A percentile compares a stretch with the other conserved stretches of the same genome.
These are phyloP conservation scores for Sugiyamaella mastotermitis DNA, from an alignment of 805 yeast genomes.

Conservation along the genomic window DNA sequence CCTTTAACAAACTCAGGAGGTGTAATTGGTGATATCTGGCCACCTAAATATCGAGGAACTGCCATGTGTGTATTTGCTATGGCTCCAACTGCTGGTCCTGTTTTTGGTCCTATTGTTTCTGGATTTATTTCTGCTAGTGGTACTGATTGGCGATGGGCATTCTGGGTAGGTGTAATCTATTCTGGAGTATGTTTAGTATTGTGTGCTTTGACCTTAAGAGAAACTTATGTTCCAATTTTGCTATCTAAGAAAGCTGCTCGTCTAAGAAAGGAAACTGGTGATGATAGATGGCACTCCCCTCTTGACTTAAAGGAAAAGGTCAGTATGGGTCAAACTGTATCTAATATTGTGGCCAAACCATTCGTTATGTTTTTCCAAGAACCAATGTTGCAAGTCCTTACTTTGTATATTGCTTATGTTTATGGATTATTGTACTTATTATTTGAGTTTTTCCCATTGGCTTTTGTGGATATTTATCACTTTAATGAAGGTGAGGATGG, in stretches of 20 bases:
- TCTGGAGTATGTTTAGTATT: slow-evolving; percentile 37
- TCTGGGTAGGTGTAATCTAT: slow-evolving; percentile 59
- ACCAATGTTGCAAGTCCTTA: slow-evolving; percentile 49
- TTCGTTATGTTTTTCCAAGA: slow-evolving; percentile 42
- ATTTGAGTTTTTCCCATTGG: slow-evolving; percentile 59
- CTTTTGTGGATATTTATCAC: slow-evolving; percentile 38
- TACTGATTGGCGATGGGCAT: slow-evolving; percentile 50
- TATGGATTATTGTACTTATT: slow-evolving; percentile 51
- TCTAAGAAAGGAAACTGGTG: slow-evolving; percentile 44
- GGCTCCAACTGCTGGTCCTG: slow-evolving; percentile 51
- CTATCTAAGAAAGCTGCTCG: slow-evolving; percentile 48
- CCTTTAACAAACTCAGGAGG: slow-evolving; percentile 56
- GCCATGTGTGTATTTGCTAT: slow-evolving; percentile 48
- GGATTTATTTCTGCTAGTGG: slow-evolving; percentile 41
- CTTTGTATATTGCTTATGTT: slow-evolving; percentile 45
- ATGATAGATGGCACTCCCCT: slow-evolving; percentile 35
- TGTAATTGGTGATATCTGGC: slow-evolving; percentile 44
- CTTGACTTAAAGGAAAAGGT: slow-evolving; percentile 27
- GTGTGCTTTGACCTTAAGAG: slow-evolving; percentile 43
- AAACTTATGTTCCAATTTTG: slow-evolving; percentile 65
- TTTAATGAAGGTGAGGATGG: slow-evolving; percentile 47
- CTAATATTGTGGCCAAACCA: slow-evolving; percentile 32
- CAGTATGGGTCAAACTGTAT: slow-evolving; percentile 4
- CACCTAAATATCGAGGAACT: slow-evolving; percentile 35
- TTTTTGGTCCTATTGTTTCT: slow-evolving; percentile 54